Evolutionary conservation across 2,329 filamentous ascomycete genomes (phyloP), one percentile per base, ranked within the genome.

Genomic region (Fusarium coffeatum): DNA sequence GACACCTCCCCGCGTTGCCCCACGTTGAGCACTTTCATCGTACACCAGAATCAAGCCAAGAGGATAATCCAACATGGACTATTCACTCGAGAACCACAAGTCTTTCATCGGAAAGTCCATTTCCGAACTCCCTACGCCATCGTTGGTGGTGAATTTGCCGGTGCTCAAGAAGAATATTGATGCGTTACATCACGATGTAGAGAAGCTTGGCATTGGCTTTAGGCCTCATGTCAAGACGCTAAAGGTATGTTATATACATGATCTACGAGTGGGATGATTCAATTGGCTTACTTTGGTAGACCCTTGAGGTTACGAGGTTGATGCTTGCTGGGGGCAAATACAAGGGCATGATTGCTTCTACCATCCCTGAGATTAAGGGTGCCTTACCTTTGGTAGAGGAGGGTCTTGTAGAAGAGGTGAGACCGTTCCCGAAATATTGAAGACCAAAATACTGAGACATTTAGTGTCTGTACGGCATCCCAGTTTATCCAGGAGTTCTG

Each of bases 221-320:
- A 72, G 82, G 22, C 80, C 81, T 20, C 82, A 83, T 66, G 78
- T 83, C n/a, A 83, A 83, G 68, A 83, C 82, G 0, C 75, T 83
- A 25, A 83, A 83, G 76, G 82, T 80, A 41, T 4, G 34, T 37
- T 20, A 1, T 6, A 5, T n/a, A 18, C 7, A 20, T 15, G 5
- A 18, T 11, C 4, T 2, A 23, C 7, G 1, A 3, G 5, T 13
- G 18, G 12, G 3, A 18, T 7, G 15, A 1, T 20, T 18, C 10
- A 15, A 10, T 40, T 37, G 13, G 18, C 30, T 48, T 12, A 25
- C n/a, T 8, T n/a, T 6, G 27, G 5, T 10, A 83, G 78, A 80
- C 77, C 2, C 65, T 77, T 4, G 78, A 80, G 48, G 72, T 76
- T 0, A 83, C 81, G 1, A 72, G 81, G 8, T 71, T 83, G 74